Conservation (phyloP, 805 yeast genomes). For the Saccharomycopsis sp. region DNA sequence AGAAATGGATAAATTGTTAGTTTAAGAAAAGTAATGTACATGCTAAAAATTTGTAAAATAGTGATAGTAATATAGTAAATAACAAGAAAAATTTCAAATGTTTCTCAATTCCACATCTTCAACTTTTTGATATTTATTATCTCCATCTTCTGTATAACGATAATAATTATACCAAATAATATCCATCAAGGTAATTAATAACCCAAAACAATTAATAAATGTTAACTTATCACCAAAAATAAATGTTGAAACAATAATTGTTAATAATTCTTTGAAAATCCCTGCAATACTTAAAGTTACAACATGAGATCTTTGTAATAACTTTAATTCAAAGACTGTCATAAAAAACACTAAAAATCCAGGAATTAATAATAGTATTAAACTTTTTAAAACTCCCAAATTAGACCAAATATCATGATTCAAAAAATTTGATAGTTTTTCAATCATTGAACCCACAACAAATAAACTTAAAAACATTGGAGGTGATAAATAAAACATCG, state of each 20-base stretch:
- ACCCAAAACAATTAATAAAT: conserved; percentile 59
- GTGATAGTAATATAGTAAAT: background rate
- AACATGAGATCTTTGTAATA: conserved; percentile 73
- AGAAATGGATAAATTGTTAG: conserved; percentile 14
- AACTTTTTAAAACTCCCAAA: conserved; percentile 46
- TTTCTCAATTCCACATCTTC: background rate
- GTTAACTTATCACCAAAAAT: conserved; percentile 69
- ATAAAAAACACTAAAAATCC: conserved; percentile 81
- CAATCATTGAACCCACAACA: conserved; percentile 53
- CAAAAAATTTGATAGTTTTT: conserved; percentile 38
- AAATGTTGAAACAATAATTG: conserved; percentile 57
- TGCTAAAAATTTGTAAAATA: background rate
- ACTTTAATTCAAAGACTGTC: conserved; percentile 81
- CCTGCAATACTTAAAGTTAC: conserved; percentile 86
- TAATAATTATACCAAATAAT: conserved; percentile 76
- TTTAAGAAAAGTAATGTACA: background rate
- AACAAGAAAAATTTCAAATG: background rate
- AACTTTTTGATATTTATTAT: background rate
- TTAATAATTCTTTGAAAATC: conserved; percentile 81
- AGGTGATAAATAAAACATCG: conserved; percentile 80
- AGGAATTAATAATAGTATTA: conserved; percentile 58
- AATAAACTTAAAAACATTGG: conserved; percentile 61
- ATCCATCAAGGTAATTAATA: conserved; percentile 63
- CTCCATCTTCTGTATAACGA: conserved; percentile 31
- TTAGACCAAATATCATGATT: conserved; percentile 51